These are phyloP conservation scores for Pneumocystis murina DNA, from an alignment of 1,139 yeast species.

Conservation along the genomic window DNA sequence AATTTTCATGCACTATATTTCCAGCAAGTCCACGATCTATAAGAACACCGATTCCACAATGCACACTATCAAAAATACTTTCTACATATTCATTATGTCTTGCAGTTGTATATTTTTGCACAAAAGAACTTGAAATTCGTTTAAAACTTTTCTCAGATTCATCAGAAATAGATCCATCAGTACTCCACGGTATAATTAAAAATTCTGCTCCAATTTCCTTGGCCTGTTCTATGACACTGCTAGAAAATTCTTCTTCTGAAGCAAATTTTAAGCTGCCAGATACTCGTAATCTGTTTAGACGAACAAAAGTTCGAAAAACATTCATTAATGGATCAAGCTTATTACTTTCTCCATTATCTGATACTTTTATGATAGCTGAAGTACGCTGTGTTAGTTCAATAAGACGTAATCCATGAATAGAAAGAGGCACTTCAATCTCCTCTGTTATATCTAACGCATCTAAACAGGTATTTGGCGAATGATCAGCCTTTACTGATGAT, in stretches of 20 bases:
- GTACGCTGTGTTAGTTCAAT: conserved; percentile 13
- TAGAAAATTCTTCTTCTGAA: conserved; percentile 8
- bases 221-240: conserved; percentile 3
- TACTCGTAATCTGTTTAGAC: conserved; percentile 5
- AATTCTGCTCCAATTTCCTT: conserved; percentile 5
- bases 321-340: conserved; percentile 10
- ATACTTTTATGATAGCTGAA: conserved; percentile 11
- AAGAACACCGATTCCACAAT: background rate
- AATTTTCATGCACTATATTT: conserved; percentile 6
- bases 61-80: background rate
- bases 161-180: conserved; percentile 4
- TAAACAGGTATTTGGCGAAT: background rate
- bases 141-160: conserved; percentile 6
- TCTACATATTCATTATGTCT: conserved; percentile 4
- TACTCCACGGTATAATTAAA: conserved; percentile 11
- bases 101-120: conserved; percentile 2
- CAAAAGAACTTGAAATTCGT: conserved; percentile 4
- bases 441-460: background rate
- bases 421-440: background rate
- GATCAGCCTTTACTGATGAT: background rate
- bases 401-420: conserved; percentile 8
- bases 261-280: conserved; percentile 10
- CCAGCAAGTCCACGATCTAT: conserved; percentile 1
- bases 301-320: conserved; percentile 9
- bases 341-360: conserved; percentile 9